Percentiles rank a stretch among this genome's conserved stretches.
Conservation (phyloP, 352 stramenopile genomes). For the Phytophthora colocasiae region DNA sequence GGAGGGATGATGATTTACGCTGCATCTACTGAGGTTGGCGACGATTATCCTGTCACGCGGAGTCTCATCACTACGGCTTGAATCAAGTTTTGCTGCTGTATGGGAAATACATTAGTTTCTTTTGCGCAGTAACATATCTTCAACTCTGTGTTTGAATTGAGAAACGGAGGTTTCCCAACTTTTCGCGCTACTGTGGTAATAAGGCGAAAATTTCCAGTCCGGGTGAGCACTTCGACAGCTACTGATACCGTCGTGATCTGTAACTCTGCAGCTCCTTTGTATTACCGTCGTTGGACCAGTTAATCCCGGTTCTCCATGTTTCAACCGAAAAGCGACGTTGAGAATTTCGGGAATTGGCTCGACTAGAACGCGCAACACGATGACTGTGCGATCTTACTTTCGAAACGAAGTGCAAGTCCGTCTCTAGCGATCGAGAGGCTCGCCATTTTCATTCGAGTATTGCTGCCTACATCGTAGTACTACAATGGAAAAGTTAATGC, state of each 20-base stretch:
- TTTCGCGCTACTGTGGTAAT: background rate
- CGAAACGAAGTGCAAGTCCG: background rate
- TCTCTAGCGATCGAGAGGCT: background rate
- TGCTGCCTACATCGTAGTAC: background rate
- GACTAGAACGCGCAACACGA: background rate
- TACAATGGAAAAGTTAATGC: no score
- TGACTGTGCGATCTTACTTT: background rate
- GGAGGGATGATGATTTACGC: constrained; percentile 84
- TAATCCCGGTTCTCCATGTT: no score
- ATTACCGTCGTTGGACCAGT: background rate
- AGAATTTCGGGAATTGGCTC: background rate
- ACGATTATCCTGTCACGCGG: constrained; percentile 59
- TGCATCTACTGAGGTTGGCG: constrained; percentile 56
- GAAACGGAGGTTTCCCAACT: background rate
- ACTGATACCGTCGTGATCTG: background rate
- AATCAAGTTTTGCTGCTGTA: background rate
- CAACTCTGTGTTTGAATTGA: background rate
- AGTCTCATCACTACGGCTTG: constrained; percentile 46
- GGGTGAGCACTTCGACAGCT: background rate
- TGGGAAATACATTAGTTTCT: background rate
- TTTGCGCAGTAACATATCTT: background rate
- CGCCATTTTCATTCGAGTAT: background rate
- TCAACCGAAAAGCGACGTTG: background rate
- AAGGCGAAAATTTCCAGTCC: background rate
- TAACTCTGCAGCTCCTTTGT: background rate